Evolutionary conservation across 306 rosid genomes (phyloP).

Genomic region (Pterocarpus santalinus): DNA sequence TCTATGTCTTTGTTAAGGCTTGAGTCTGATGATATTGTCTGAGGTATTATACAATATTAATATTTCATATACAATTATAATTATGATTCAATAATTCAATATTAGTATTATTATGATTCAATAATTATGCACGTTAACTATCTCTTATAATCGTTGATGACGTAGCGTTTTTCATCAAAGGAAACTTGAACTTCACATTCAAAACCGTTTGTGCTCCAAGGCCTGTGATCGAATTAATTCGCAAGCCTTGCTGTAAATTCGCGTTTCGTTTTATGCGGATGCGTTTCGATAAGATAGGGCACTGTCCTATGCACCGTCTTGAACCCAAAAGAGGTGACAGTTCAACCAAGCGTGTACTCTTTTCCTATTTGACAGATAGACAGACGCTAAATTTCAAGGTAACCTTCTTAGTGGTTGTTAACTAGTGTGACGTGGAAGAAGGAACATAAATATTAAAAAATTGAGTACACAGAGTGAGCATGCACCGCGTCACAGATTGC

Average conservation of each 20-base stretch:
- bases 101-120: not conserved
- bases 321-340: slow-evolving; percentile 16
- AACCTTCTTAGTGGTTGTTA: slow-evolving; percentile 8
- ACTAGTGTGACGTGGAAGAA: slow-evolving; percentile 14
- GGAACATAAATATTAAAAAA: not conserved
- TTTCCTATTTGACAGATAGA: slow-evolving; percentile 4
- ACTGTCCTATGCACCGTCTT: slow-evolving; percentile 44
- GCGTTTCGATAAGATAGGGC: not conserved
- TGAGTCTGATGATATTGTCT: no score
- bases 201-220: not conserved
- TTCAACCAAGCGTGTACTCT: slow-evolving; percentile 37
- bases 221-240: not conserved
- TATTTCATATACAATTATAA: no score
- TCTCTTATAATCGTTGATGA: not conserved
- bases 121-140: not conserved
- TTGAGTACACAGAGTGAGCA: not conserved
- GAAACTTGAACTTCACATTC: not conserved
- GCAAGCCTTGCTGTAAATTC: not conserved
- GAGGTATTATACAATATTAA: no score
- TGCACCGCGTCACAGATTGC: slow-evolving; percentile 41
- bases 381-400: slow-evolving; percentile 26
- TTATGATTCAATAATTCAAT: no score
- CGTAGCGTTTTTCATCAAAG: not conserved
- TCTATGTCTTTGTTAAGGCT: no score
- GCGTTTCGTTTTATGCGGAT: not conserved